These are phyloP conservation scores for Phytophthora crassamura DNA, from an alignment of 352 stramenopile genomes.

Conservation along the genomic window DNA sequence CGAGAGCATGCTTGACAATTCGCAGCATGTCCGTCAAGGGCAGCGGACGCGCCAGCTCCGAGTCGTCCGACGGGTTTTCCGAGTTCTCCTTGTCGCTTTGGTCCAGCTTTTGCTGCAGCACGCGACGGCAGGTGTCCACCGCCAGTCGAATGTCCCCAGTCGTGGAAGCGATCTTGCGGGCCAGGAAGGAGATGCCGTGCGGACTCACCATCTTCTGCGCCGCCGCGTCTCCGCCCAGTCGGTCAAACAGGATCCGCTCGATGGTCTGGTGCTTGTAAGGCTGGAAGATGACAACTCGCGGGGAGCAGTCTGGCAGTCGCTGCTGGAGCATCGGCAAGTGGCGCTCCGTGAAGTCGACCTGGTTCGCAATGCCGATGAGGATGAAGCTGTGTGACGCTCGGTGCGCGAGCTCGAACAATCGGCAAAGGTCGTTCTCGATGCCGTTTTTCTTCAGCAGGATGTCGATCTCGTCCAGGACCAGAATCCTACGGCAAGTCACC, in stretches of 20 bases:
- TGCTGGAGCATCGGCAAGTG: slow-evolving; percentile 67
- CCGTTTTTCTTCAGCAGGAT: slow-evolving; percentile 69
- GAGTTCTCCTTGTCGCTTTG: slow-evolving; percentile 40
- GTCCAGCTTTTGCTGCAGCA: slow-evolving; percentile 68
- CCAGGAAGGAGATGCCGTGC: slow-evolving; percentile 79
- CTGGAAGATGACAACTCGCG: slow-evolving; percentile 79
- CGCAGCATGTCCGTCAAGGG: slow-evolving; percentile 77
- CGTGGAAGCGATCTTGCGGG: slow-evolving; percentile 80
- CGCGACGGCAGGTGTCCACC: slow-evolving; percentile 74
- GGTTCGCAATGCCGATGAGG: slow-evolving; percentile 84
- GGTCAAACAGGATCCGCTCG: slow-evolving; percentile 74
- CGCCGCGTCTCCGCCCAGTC: slow-evolving; percentile 55
- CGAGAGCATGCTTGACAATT: slow-evolving; percentile 74
- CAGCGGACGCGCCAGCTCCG: slow-evolving; percentile 41
- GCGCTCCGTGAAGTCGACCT: slow-evolving; percentile 87
- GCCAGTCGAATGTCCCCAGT: slow-evolving; percentile 79
- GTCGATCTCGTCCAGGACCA: slow-evolving; percentile 88
- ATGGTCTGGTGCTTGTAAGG: slow-evolving; percentile 84
- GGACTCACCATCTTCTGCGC: slow-evolving; percentile 64
- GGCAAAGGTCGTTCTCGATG: slow-evolving; percentile 72
- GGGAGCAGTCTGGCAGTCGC: slow-evolving; percentile 57
- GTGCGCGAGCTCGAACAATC: slow-evolving; percentile 83
- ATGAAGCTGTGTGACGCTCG: slow-evolving; percentile 65
- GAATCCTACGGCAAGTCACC: slow-evolving; percentile 40
- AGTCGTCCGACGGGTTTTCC: slow-evolving; percentile 33